phyloP scores from a whole-genome alignment of 164 flowering plant species.

The Chimonanthus praecox region DNA sequence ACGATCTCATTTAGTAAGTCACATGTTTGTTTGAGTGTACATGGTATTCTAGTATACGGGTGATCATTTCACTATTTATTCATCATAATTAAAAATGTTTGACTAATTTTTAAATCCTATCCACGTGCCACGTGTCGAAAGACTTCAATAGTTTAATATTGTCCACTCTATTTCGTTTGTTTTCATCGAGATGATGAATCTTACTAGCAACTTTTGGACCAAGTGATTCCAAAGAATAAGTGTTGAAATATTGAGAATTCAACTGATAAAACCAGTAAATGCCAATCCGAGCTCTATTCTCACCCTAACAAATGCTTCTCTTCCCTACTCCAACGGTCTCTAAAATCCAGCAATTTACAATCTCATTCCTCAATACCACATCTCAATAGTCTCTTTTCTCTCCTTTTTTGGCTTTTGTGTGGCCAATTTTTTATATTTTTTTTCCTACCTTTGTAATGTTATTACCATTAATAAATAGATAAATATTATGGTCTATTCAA shows the following conservation, averaged over 20 bases:
- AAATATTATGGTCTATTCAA: background rate
- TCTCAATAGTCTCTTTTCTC: background rate
- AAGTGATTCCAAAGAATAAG: conserved; percentile 27
- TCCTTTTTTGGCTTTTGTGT: conserved; percentile 4
- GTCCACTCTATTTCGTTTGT: too few species aligned
- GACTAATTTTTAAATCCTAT: too few species aligned
- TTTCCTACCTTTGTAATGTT: background rate
- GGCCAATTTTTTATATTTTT: background rate
- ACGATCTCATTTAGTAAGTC: too few species aligned
- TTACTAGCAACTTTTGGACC: conserved; percentile 1
- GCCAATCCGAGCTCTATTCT: conserved; percentile 33
- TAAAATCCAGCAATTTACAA: background rate
- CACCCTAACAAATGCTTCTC: conserved; percentile 30
- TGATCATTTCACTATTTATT: too few species aligned
- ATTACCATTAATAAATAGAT: background rate
- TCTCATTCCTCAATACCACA: background rate
- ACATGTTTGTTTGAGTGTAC: too few species aligned
- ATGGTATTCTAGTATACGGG: too few species aligned
- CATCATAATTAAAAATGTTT: too few species aligned
- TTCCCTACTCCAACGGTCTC: background rate
- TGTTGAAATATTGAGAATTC: conserved; percentile 12
- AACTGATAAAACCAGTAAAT: background rate
- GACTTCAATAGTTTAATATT: too few species aligned
- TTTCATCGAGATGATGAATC: background rate
- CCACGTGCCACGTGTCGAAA: too few species aligned